These are phyloP conservation scores for Fusarium fracticaudum DNA, from an alignment of 2,329 filamentous ascomycete genomes.

Conservation along the genomic window DNA sequence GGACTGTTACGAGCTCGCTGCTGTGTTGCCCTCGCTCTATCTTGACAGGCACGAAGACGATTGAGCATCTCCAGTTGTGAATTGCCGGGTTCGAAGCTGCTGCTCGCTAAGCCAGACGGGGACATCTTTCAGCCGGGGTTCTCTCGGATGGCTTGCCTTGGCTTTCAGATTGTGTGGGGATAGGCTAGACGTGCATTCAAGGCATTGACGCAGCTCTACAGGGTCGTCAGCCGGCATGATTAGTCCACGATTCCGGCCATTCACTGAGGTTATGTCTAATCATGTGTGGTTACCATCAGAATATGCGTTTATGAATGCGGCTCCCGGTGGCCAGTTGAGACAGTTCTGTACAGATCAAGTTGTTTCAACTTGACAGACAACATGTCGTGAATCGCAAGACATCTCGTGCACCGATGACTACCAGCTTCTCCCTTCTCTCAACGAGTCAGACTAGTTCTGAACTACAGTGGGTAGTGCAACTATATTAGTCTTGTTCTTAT, in stretches of 20 bases:
- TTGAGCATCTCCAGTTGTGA: neutral
- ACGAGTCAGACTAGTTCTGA: constrained; percentile 11
- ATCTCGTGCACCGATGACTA: neutral
- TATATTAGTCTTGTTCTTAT: constrained; percentile 15
- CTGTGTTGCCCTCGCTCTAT: constrained; percentile 14
- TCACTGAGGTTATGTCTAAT: constrained; percentile 12
- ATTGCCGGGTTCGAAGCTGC: neutral
- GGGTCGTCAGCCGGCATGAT: constrained; percentile 38
- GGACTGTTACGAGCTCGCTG: constrained; percentile 5
- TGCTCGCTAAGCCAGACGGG: constrained; percentile 24
- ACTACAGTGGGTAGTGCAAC: constrained; percentile 12
- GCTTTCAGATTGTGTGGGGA: constrained; percentile 35
- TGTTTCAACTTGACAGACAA: neutral
- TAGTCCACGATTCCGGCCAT: constrained; percentile 22
- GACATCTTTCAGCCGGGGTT: constrained; percentile 27
- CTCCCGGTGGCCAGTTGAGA: constrained; percentile 1
- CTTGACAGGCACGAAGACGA: constrained; percentile 15
- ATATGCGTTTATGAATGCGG: constrained; percentile 7
- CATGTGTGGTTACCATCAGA: constrained; percentile 9
- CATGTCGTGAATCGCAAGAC: neutral
- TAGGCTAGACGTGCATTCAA: constrained; percentile 47
- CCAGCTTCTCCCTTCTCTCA: neutral
- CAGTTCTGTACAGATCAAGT: neutral
- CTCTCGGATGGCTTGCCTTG: constrained; percentile 37
- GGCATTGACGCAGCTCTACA: constrained; percentile 53